Conservation (phyloP, 129 eudicot genomes). For the Oenanthe sinensis region DNA sequence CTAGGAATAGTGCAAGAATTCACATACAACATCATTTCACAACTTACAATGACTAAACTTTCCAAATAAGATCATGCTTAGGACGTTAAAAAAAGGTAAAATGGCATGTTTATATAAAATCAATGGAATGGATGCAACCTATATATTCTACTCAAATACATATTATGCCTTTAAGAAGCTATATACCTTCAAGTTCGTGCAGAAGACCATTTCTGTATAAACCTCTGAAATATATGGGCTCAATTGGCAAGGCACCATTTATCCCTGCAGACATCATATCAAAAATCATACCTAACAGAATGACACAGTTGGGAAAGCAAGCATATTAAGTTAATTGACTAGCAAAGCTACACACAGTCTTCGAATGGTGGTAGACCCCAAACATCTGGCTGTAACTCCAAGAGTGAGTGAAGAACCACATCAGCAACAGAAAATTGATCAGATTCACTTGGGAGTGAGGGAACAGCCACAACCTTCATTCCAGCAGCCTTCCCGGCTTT, state of each 20-base stretch:
- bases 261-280: constrained; percentile 49
- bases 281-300: neutral
- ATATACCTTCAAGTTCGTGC: constrained; percentile 37
- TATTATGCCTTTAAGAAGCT: neutral
- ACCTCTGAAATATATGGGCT: constrained; percentile 44
- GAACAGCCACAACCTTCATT: constrained; percentile 78
- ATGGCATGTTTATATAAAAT: neutral
- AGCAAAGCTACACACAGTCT: constrained; percentile 40
- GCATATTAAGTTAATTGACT: constrained; percentile 5
- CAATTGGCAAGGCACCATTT: constrained; percentile 60
- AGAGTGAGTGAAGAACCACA: constrained; percentile 58
- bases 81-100: neutral
- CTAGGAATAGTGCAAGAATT: neutral
- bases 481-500: constrained; percentile 82
- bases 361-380: constrained; percentile 83
- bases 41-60: neutral
- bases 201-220: constrained; percentile 41
- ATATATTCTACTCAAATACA: neutral
- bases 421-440: constrained; percentile 61
- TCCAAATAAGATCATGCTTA: neutral
- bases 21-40: neutral
- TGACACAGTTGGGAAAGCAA: neutral
- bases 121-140: neutral
- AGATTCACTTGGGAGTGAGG: constrained; percentile 46
- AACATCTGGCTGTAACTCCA: constrained; percentile 65